phyloP scores from a whole-genome alignment of 176 grass and related monocot genomes.

The Triticum timopheevii region DNA sequence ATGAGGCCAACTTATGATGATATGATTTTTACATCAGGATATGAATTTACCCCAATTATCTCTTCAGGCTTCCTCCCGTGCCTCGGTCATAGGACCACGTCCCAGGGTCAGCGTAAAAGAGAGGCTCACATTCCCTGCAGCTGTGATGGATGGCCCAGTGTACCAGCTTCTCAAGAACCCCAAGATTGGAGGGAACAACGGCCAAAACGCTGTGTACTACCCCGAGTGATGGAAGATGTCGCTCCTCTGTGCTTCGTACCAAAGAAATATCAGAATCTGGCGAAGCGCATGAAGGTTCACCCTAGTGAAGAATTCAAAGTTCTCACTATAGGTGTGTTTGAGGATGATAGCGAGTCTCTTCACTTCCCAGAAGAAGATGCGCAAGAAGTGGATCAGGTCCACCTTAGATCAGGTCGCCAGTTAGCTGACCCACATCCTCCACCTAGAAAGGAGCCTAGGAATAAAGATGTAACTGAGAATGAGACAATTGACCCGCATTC shows the following conservation, averaged over 20 bases:
- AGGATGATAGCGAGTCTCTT: not conserved
- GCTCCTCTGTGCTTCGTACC: too few species aligned
- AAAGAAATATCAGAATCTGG: too few species aligned
- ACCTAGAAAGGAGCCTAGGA: not conserved
- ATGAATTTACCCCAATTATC: not conserved
- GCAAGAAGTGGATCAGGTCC: not conserved
- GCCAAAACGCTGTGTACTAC: too few species aligned
- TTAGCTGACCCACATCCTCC: not conserved
- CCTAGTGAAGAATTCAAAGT: not conserved
- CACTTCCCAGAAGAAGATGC: not conserved
- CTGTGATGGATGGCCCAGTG: too few species aligned
- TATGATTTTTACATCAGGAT: not conserved
- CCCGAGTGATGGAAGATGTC: too few species aligned
- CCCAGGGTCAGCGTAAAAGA: not conserved
- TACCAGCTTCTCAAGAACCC: too few species aligned
- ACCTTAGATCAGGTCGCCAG: not conserved
- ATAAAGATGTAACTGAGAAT: not conserved
- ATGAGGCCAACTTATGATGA: not conserved
- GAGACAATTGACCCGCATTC: not conserved
- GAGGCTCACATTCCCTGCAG: not conserved
- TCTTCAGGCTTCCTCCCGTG: not conserved
- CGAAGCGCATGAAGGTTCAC: too few species aligned
- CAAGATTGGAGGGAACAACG: too few species aligned
- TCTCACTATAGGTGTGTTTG: not conserved
- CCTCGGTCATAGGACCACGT: too few species aligned